These are phyloP conservation scores for Bruguiera hainesii DNA, from an alignment of 441 rosid genomes.

Conservation along the genomic window DNA sequence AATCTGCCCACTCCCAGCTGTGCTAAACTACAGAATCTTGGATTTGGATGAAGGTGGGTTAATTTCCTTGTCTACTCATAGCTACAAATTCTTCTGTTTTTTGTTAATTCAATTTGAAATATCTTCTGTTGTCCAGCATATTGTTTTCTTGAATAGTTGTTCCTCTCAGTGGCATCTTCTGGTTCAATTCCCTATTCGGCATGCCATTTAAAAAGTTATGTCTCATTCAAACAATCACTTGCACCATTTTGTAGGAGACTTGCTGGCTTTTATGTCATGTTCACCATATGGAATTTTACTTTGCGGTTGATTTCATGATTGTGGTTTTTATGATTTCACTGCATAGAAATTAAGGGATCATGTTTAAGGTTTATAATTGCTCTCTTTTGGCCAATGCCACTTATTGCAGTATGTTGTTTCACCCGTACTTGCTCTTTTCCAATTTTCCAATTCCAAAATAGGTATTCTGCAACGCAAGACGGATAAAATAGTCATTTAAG, in stretches of 20 bases:
- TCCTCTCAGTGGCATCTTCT: background rate
- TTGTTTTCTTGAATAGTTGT: background rate
- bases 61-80: background rate
- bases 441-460: too few relatives aligned
- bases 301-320: background rate
- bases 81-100: background rate
- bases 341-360: too few relatives aligned
- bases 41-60: slow-evolving; percentile 52
- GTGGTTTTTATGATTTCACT: slow-evolving; percentile 3
- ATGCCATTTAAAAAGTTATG: background rate
- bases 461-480: too few relatives aligned
- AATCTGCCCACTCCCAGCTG: slow-evolving; percentile 78
- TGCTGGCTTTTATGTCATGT: slow-evolving; percentile 6
- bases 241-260: background rate
- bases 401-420: too few relatives aligned
- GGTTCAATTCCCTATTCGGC: slow-evolving; percentile 1
- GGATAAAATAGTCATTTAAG: too few relatives aligned
- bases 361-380: too few relatives aligned
- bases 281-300: background rate
- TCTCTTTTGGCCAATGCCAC: too few relatives aligned
- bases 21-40: slow-evolving; percentile 59
- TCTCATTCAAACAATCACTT: slow-evolving; percentile 1
- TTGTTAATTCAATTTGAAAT: background rate
- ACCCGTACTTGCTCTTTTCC: too few relatives aligned
- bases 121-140: background rate